A percentile compares a stretch with the other conserved stretches of the same genome.
phyloP scores from a whole-genome alignment of 1,139 yeast genomes.

The Nakaseomyces sp. region DNA sequence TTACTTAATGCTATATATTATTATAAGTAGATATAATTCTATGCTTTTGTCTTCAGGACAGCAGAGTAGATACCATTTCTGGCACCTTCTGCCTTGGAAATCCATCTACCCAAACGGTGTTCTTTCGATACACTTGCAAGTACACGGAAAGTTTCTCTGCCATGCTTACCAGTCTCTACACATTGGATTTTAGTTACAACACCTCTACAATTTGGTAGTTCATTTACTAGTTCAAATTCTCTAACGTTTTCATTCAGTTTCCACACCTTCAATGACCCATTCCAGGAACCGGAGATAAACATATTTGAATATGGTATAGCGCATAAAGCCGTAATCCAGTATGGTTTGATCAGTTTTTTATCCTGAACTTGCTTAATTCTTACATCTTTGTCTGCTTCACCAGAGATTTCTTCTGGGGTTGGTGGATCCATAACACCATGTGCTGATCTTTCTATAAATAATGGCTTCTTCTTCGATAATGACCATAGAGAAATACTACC shows the following conservation, averaged over 20 bases:
- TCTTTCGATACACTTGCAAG: conserved; percentile 71
- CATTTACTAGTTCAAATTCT: conserved; percentile 47
- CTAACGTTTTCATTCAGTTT: conserved; percentile 57
- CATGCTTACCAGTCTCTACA: conserved; percentile 47
- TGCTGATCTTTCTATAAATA: conserved; percentile 55
- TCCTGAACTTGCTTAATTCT: conserved; percentile 52
- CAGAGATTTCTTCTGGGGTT: conserved; percentile 50
- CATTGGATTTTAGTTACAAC: conserved; percentile 60
- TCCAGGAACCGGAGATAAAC: conserved; percentile 82
- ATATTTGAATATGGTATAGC: conserved; percentile 87
- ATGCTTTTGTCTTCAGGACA: conserved; percentile 21
- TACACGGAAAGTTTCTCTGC: conserved; percentile 45
- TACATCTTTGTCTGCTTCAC: conserved; percentile 42
- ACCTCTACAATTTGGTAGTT: conserved; percentile 55
- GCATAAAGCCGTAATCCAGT: conserved; percentile 73
- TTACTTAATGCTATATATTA: conserved; percentile 1
- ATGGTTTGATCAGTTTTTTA: conserved; percentile 47
- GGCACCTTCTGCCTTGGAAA: conserved; percentile 36
- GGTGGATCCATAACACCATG: conserved; percentile 66
- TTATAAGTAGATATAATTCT: neutral
- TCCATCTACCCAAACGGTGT: conserved; percentile 84
- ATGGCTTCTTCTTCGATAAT: conserved; percentile 78
- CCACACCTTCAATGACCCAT: conserved; percentile 73
- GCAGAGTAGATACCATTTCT: conserved; percentile 46
- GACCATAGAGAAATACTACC: conserved; percentile 88